Evolutionary conservation across 495 filamentous ascomycete genomes (phyloP).

Genomic region (Bombardia bombarda): DNA sequence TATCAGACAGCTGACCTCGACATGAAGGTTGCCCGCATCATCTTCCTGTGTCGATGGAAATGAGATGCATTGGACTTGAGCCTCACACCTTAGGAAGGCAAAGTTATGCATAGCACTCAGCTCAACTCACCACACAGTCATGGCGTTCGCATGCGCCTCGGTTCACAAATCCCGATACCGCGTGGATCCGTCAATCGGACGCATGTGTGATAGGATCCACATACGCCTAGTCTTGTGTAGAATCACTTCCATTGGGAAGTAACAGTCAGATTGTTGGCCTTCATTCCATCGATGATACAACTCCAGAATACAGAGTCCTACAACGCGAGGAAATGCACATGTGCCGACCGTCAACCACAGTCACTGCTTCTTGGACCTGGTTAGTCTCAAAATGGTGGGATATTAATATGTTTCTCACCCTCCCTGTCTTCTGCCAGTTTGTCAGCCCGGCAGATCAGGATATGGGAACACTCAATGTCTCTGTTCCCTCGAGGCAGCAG

Average conservation of each 20-base stretch:
- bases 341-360: neutral
- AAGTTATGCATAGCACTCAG: slow-evolving; percentile 4
- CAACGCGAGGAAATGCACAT: neutral
- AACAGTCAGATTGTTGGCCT: neutral
- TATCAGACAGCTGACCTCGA: too few relatives aligned
- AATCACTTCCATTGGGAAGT: too few relatives aligned
- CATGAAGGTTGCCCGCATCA: too few relatives aligned
- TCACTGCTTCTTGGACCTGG: neutral
- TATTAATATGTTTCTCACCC: neutral
- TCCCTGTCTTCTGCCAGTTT: neutral
- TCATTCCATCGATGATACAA: neutral
- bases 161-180: neutral
- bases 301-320: neutral
- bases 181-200: too few relatives aligned
- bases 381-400: neutral
- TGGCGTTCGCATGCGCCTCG: neutral
- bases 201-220: too few relatives aligned
- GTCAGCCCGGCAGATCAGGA: neutral
- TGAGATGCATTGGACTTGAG: slow-evolving; percentile 14
- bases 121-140: neutral
- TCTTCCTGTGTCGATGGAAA: slow-evolving; percentile 7
- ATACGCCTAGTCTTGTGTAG: too few relatives aligned
- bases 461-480: neutral
- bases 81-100: slow-evolving; percentile 7
- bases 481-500: neutral